A percentile compares a stretch with the other conserved stretches of the same genome.
These are phyloP conservation scores for Thuja plicata DNA, from an alignment of 83 land plant species.

Conservation along the genomic window DNA sequence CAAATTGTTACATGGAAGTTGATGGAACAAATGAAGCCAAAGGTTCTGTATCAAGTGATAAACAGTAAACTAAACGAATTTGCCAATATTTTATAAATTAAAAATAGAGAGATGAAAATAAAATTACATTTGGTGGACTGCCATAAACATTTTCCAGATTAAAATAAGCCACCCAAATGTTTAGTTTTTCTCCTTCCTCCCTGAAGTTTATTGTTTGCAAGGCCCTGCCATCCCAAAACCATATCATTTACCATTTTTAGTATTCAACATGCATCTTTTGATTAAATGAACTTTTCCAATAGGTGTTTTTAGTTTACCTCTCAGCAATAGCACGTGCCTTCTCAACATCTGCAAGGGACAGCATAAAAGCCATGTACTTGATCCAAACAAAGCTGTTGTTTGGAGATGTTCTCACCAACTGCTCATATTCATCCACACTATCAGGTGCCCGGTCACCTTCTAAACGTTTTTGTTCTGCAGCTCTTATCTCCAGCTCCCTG, in stretches of 20 bases:
- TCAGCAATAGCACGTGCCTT: conserved; percentile 94
- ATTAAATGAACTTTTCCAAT: background rate
- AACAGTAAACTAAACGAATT: background rate
- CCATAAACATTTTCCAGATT: conserved; percentile 95
- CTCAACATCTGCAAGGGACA: conserved; percentile 74
- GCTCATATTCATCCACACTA: conserved; percentile 85
- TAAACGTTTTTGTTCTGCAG: conserved; percentile 72
- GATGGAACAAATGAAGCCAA: background rate
- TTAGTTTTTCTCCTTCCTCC: conserved; percentile 89
- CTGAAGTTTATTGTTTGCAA: conserved; percentile 83
- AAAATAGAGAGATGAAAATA: background rate
- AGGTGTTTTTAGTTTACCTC: conserved; percentile 44
- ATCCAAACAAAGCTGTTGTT: conserved; percentile 95
- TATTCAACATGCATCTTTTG: background rate
- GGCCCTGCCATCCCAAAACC: conserved; percentile 61
- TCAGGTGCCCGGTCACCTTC: conserved; percentile 59
- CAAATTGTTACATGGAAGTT: background rate
- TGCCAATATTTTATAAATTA: background rate
- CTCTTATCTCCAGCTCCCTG: conserved; percentile 84
- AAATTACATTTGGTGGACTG: conserved; percentile 70
- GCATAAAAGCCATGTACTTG: conserved; percentile 82
- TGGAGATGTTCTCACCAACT: conserved; percentile 77
- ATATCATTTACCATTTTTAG: conserved; percentile 7
- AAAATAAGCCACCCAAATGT: conserved; percentile 91
- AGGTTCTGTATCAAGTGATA: background rate